phyloP scores from a whole-genome alignment of 257 asterid genomes.

The Verbascum thapsus region DNA sequence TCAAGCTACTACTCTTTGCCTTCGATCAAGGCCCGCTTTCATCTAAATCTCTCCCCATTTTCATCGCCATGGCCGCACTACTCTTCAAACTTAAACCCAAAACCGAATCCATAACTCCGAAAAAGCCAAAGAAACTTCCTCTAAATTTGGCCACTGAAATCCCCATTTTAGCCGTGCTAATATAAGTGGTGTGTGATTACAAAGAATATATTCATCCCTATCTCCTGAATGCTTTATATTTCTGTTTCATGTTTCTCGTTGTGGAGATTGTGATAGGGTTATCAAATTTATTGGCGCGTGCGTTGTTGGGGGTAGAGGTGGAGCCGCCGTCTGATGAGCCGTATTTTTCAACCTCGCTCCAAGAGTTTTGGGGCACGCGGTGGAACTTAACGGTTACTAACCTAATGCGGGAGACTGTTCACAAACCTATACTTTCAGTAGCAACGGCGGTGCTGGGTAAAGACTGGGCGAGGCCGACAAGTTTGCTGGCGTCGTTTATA shows the following conservation, averaged over 20 bases:
- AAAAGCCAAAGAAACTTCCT: constrained; percentile 24
- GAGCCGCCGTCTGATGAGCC: constrained; percentile 69
- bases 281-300: constrained; percentile 25
- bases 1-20: constrained; percentile 60
- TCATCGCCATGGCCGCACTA: constrained; percentile 51
- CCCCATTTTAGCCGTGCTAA: constrained; percentile 7
- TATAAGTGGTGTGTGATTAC: neutral
- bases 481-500: constrained; percentile 46
- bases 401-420: constrained; percentile 48
- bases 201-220: constrained; percentile 11
- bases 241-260: constrained; percentile 29
- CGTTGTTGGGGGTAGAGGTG: constrained; percentile 30
- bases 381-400: constrained; percentile 63
- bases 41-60: constrained; percentile 38
- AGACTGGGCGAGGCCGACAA: constrained; percentile 32
- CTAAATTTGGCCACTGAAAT: constrained; percentile 34
- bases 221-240: constrained; percentile 23
- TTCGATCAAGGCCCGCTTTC: constrained; percentile 61
- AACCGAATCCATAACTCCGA: neutral
- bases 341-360: constrained; percentile 58
- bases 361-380: constrained; percentile 73
- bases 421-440: constrained; percentile 45
- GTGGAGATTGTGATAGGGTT: constrained; percentile 30
- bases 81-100: constrained; percentile 42
- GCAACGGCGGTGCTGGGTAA: constrained; percentile 31